Evolutionary conservation across 805 yeast genomes (phyloP).

Genomic region (Candida coquimbonensis): DNA sequence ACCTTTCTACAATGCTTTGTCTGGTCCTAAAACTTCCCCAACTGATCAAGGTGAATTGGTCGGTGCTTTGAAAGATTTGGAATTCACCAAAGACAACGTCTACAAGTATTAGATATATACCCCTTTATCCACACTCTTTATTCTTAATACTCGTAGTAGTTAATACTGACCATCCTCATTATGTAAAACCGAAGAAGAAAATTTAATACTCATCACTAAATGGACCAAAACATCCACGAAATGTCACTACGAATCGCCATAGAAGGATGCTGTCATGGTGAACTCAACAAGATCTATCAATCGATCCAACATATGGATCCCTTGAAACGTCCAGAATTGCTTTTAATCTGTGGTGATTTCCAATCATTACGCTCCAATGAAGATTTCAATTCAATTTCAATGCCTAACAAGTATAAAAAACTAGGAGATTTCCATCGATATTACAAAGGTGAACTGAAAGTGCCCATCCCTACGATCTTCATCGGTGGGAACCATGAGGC

Average conservation of each 20-base stretch:
- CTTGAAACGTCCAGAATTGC: constrained; percentile 37
- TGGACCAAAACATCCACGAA: background rate
- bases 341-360: constrained; percentile 87
- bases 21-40: constrained; percentile 82
- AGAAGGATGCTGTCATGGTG: constrained; percentile 91
- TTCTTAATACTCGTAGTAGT: no score
- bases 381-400: constrained; percentile 66
- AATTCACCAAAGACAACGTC: constrained; percentile 80
- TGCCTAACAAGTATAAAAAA: constrained; percentile 68
- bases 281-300: constrained; percentile 50
- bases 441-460: constrained; percentile 49
- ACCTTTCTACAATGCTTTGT: constrained; percentile 76
- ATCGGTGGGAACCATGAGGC: constrained; percentile 97
- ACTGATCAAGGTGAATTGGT: constrained; percentile 90
- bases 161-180: no score
- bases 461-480: constrained; percentile 74
- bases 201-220: background rate
- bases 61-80: constrained; percentile 84
- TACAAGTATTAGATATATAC: constrained; percentile 59
- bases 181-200: background rate
- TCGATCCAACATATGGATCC: background rate
- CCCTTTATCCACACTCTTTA: no score
- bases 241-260: constrained; percentile 45
- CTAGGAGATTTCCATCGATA: constrained; percentile 80
- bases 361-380: constrained; percentile 62